Evolutionary conservation across 371 early-diverging fungal genomes (phyloP).

Genomic region (Dichotomocladium elegans): DNA sequence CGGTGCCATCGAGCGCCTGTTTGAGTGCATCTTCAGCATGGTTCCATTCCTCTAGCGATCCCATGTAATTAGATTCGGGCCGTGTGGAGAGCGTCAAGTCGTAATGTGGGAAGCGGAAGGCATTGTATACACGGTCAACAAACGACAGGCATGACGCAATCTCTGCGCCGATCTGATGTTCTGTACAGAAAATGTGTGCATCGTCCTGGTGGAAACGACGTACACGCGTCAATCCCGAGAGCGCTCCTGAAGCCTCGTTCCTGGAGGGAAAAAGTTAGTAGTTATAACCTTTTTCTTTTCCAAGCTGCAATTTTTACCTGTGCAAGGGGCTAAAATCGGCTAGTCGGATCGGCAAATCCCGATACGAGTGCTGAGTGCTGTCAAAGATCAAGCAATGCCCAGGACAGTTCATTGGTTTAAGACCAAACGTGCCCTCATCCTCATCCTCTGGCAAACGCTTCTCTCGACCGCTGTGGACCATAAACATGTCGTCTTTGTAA

Average conservation of each 20-base stretch:
- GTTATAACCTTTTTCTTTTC: not conserved
- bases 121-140: slow-evolving; percentile 82
- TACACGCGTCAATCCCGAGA: slow-evolving; percentile 92
- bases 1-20: slow-evolving; percentile 75
- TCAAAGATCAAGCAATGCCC: slow-evolving; percentile 95
- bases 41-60: slow-evolving; percentile 91
- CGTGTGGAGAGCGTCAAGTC: slow-evolving; percentile 92
- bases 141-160: slow-evolving; percentile 83
- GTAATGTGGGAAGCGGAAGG: slow-evolving; percentile 82
- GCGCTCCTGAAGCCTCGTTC: slow-evolving; percentile 92
- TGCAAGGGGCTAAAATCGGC: slow-evolving; percentile 97
- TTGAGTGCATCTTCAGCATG: slow-evolving; percentile 84
- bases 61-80: slow-evolving; percentile 91
- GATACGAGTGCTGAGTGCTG: slow-evolving; percentile 78
- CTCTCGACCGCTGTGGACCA: slow-evolving; percentile 53
- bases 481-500: slow-evolving; percentile 78
- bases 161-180: slow-evolving; percentile 73
- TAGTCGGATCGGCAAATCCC: slow-evolving; percentile 88
- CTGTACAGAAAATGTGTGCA: slow-evolving; percentile 94
- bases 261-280: slow-evolving; percentile 20
- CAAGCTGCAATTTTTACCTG: slow-evolving; percentile 36
- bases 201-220: slow-evolving; percentile 98
- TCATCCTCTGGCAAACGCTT: slow-evolving; percentile 33
- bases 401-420: slow-evolving; percentile 99
- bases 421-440: slow-evolving; percentile 66